Evolutionary conservation across 495 filamentous ascomycete species (phyloP).

Genomic region (Chaetomium fimeti): DNA sequence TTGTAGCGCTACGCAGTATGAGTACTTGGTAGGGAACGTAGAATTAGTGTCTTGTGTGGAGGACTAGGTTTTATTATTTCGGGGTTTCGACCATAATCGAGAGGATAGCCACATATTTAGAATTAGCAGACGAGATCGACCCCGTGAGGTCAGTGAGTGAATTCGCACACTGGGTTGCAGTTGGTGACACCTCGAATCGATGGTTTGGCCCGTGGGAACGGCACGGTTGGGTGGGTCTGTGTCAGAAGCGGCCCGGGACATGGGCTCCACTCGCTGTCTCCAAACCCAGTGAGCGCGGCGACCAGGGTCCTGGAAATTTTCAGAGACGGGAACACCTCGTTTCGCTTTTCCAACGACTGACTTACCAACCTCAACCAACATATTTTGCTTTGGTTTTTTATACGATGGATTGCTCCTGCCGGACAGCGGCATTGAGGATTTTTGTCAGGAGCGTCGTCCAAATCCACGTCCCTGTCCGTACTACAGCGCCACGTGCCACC

Average conservation of each 20-base stretch:
- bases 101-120: too few relatives aligned
- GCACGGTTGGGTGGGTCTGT: not conserved
- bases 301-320: slow-evolving; percentile 1
- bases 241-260: not conserved
- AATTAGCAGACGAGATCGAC: too few relatives aligned
- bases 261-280: not conserved
- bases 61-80: too few relatives aligned
- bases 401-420: slow-evolving; percentile 51
- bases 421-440: slow-evolving; percentile 44
- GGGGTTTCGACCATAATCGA: too few relatives aligned
- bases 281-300: not conserved
- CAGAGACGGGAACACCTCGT: not conserved
- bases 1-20: too few relatives aligned
- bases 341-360: not conserved
- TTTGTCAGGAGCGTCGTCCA: slow-evolving; percentile 52
- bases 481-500: slow-evolving; percentile 16
- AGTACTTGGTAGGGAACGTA: too few relatives aligned
- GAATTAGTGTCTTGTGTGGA: too few relatives aligned
- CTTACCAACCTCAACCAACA: not conserved
- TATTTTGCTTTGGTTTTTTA: not conserved
- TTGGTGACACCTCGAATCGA: too few relatives aligned
- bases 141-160: too few relatives aligned
- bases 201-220: not conserved
- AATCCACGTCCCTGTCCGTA: slow-evolving; percentile 36
- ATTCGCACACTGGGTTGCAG: too few relatives aligned